Percentiles rank a stretch among this genome's conserved stretches.
phyloP scores from a whole-genome alignment of 768 basidiomycete genomes.

The Leucosporidium creatinivorum region DNA sequence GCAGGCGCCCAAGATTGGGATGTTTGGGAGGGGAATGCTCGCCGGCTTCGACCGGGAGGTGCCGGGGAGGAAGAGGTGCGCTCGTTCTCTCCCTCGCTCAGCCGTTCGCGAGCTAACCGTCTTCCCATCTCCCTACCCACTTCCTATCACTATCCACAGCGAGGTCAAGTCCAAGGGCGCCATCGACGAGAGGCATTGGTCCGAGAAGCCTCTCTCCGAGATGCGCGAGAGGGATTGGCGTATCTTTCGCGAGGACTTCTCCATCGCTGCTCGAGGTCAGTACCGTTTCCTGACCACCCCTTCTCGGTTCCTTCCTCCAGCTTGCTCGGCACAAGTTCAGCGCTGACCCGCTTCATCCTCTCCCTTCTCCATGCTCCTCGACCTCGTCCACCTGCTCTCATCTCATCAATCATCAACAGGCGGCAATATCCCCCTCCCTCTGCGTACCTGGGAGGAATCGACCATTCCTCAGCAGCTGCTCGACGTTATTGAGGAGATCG shows the following conservation, averaged over 20 bases:
- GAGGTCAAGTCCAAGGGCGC: constrained; percentile 75
- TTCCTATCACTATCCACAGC: constrained; percentile 42
- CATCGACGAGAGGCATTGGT: constrained; percentile 94
- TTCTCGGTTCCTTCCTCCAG: background rate
- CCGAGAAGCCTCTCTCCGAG: constrained; percentile 80
- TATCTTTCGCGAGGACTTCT: constrained; percentile 98
- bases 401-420: constrained; percentile 47
- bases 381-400: background rate
- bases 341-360: background rate
- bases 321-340: background rate
- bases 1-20: constrained; percentile 29
- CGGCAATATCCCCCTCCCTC: constrained; percentile 84
- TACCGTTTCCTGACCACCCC: constrained; percentile 12
- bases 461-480: constrained; percentile 69
- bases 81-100: background rate
- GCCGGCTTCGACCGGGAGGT: constrained; percentile 6
- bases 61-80: background rate
- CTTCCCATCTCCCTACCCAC: too few relatives aligned
- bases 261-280: constrained; percentile 80
- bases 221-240: constrained; percentile 99
- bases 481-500: constrained; percentile 78
- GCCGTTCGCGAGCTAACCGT: too few relatives aligned
- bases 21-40: constrained; percentile 16
- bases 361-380: background rate
- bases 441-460: constrained; percentile 88